Percentiles rank a stretch among this genome's conserved stretches.
Evolutionary conservation across 2,329 filamentous ascomycete species (phyloP).

Genomic region (Blastomyces emzantsi): DNA sequence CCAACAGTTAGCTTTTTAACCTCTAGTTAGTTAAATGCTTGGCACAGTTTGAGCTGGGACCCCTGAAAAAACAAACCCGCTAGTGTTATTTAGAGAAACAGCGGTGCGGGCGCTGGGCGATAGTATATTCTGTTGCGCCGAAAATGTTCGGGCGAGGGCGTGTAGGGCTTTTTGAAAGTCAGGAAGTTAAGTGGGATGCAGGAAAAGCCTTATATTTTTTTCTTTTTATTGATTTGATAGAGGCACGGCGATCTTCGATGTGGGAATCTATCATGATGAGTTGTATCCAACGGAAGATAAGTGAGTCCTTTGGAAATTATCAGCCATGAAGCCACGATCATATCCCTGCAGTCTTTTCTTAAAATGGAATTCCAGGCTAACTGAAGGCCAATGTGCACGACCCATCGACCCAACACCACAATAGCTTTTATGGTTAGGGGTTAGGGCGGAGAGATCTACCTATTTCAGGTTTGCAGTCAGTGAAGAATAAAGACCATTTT

Average conservation of each 20-base stretch:
- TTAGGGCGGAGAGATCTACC: not conserved
- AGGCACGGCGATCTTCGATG: not conserved
- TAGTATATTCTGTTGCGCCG: not conserved
- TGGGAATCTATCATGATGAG: not conserved
- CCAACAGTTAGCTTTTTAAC: not conserved
- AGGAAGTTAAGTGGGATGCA: not conserved
- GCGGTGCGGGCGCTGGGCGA: not conserved
- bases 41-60: constrained; percentile 5
- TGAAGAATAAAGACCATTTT: not conserved
- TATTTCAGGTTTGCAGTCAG: not conserved
- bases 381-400: not conserved
- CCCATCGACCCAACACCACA: not conserved
- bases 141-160: not conserved
- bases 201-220: not conserved
- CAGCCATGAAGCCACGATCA: not conserved
- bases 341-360: not conserved
- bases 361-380: constrained; percentile 1
- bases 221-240: not conserved
- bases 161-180: not conserved
- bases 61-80: not conserved
- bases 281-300: not conserved
- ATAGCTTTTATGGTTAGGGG: not conserved
- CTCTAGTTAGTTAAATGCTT: constrained; percentile 2
- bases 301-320: not conserved
- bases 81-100: constrained; percentile 5